Evolutionary conservation across 2,329 filamentous ascomycete species (phyloP), one percentile per base, ranked within the genome.

Genomic region (Verticillium klebahnii): DNA sequence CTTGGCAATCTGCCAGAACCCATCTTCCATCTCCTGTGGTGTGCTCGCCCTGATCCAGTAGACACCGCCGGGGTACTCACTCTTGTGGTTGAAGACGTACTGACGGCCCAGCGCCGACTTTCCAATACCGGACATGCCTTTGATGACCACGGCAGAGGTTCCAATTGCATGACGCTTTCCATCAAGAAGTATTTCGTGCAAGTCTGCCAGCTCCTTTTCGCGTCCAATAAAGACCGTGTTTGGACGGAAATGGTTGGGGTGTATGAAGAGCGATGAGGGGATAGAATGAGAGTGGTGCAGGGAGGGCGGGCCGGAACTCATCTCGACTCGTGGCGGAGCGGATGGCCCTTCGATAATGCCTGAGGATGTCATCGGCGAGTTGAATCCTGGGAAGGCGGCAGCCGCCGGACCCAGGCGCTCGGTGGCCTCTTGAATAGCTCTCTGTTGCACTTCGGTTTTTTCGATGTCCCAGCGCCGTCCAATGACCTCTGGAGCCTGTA

Each of bases 41-140:
- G 83, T 85, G 65, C 86, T 88, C 9, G 86, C 85, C 57, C 86
- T 82, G 17, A 90, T 80, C 89, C 89, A 91, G 71, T 89, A 91
- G 54, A 90, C 80, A 1, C 89, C 89, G 1, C 87, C 87, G 0
- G 84, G 82, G 66, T 88, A 91, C 63, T 84, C 76, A 5, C 79
- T 73, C 39, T 79, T 82, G 67, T 89, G 82, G 5, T 77, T 72
- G 67, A 86, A 89, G 34, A 89, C 82, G 69, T 90, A 91, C 71
- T 91, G 80, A 3, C 88, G 80, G 32, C 87, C 87, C 15, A 91
- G 75, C 67, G 90, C 88, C 1, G 86, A 87, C 72, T 91, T 91
- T 2, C 89, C 89, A 15, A 84, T 84, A 1, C 89, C 89, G 2
- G 87, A 85, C 45, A 87, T 82, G 39, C 85, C 85, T 65, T 85